Percentiles rank a stretch among this genome's conserved stretches.
Evolutionary conservation across 2,329 filamentous ascomycete species (phyloP).

Genomic region (Penicillium sp.): DNA sequence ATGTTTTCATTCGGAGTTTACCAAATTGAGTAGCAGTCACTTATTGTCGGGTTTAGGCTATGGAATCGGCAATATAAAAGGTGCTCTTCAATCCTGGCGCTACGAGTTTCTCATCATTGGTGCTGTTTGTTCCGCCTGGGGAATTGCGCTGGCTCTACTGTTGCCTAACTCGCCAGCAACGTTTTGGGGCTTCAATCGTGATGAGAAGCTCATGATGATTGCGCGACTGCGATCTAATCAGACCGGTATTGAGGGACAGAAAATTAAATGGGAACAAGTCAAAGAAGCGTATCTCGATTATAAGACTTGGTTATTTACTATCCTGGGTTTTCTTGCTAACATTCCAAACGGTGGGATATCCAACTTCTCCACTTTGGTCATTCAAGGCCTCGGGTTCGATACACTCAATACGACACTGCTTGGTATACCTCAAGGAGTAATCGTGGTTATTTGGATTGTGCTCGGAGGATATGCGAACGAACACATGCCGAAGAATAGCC

Average conservation of each 20-base stretch:
- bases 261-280: slow-evolving; percentile 45
- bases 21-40: neutral
- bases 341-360: slow-evolving; percentile 29
- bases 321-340: slow-evolving; percentile 16
- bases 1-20: neutral
- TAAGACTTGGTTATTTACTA: slow-evolving; percentile 27
- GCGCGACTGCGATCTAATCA: slow-evolving; percentile 13
- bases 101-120: slow-evolving; percentile 32
- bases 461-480: slow-evolving; percentile 7
- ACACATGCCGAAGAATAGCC: neutral
- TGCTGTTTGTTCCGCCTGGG: slow-evolving; percentile 24
- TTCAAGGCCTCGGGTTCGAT: slow-evolving; percentile 25
- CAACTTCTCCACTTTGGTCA: slow-evolving; percentile 28
- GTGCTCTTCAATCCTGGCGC: slow-evolving; percentile 18
- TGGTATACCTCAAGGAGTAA: slow-evolving; percentile 27
- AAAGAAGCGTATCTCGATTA: slow-evolving; percentile 36
- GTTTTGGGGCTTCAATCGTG: slow-evolving; percentile 19
- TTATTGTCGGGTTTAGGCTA: slow-evolving; percentile 16
- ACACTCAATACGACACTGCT: slow-evolving; percentile 22
- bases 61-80: slow-evolving; percentile 40
- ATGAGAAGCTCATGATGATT: slow-evolving; percentile 9
- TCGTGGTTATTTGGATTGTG: slow-evolving; percentile 23
- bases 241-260: slow-evolving; percentile 33
- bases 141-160: slow-evolving; percentile 11
- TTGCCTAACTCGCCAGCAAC: slow-evolving; percentile 20